Conservation (phyloP, 2,329 filamentous ascomycete species). For the Colletotrichum tropicale region DNA sequence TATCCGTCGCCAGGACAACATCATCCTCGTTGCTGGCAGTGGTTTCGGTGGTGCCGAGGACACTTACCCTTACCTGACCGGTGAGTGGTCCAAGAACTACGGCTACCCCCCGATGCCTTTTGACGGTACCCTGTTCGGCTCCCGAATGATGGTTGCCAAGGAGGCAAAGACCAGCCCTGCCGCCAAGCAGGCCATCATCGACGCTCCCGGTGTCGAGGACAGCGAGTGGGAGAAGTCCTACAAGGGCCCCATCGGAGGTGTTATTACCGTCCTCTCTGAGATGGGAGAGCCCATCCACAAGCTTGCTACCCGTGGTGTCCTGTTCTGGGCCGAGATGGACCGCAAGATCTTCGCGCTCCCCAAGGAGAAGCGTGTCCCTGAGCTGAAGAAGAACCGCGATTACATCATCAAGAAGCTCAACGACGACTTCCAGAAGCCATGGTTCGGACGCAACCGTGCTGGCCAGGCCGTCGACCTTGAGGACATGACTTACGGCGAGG, state of each 20-base stretch:
- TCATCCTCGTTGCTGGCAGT: slow-evolving; percentile 88
- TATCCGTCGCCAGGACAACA: slow-evolving; percentile 83
- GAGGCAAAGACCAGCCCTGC: slow-evolving; percentile 87
- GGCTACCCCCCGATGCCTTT: slow-evolving; percentile 94
- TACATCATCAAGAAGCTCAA: slow-evolving; percentile 97
- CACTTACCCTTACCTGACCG: slow-evolving; percentile 90
- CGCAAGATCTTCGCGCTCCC: slow-evolving; percentile 96
- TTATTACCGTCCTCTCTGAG: slow-evolving; percentile 96
- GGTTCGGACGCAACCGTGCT: slow-evolving; percentile 86
- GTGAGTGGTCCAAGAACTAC: slow-evolving; percentile 84
- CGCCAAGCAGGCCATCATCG: slow-evolving; percentile 89
- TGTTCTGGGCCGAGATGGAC: slow-evolving; percentile 99
- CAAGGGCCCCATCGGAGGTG: slow-evolving; percentile 86
- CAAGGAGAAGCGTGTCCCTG: slow-evolving; percentile 89
- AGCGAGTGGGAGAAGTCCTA: slow-evolving; percentile 91
- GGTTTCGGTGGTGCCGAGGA: slow-evolving; percentile 91
- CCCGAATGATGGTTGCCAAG: slow-evolving; percentile 93
- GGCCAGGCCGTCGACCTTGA: slow-evolving; percentile 86
- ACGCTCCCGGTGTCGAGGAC: slow-evolving; percentile 83
- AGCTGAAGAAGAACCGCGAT: slow-evolving; percentile 85
- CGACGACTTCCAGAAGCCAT: slow-evolving; percentile 95
- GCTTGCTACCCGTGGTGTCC: slow-evolving; percentile 92
- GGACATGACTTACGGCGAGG: slow-evolving; percentile 94
- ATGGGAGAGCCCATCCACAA: slow-evolving; percentile 99
- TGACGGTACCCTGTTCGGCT: slow-evolving; percentile 89